Conservation (phyloP, 2,329 filamentous ascomycete species). For the Nemania sp. region DNA sequence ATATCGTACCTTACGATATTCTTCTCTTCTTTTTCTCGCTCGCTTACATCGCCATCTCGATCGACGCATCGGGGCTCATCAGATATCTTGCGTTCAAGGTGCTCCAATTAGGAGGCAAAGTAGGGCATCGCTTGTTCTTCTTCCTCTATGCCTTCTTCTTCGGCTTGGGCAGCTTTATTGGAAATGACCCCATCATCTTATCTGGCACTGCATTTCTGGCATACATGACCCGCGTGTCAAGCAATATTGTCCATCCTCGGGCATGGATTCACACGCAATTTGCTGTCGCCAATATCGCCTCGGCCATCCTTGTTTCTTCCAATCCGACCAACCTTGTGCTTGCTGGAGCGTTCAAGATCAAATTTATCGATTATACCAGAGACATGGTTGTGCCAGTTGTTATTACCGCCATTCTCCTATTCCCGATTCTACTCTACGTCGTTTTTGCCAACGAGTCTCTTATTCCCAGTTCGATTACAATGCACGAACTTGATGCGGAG, state of each 20-base stretch:
- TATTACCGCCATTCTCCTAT: conserved; percentile 74
- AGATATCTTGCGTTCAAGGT: conserved; percentile 78
- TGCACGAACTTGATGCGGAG: conserved; percentile 74
- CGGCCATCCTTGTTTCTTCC: conserved; percentile 80
- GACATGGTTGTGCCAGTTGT: conserved; percentile 81
- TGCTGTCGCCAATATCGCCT: conserved; percentile 77
- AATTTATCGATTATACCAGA: conserved; percentile 79
- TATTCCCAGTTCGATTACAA: conserved; percentile 74
- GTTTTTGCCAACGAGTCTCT: conserved; percentile 73
- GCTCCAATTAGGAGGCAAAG: conserved; percentile 73
- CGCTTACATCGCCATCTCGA: conserved; percentile 82
- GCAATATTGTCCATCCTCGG: conserved; percentile 76
- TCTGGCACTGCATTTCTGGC: conserved; percentile 80
- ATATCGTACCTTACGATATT: conserved; percentile 77
- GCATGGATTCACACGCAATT: conserved; percentile 82
- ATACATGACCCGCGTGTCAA: conserved; percentile 81
- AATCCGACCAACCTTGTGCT: conserved; percentile 83
- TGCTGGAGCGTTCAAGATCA: conserved; percentile 77
- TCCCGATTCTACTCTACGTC: conserved; percentile 76
- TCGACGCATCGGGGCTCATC: conserved; percentile 80
- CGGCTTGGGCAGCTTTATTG: conserved; percentile 73
- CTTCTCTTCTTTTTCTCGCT: conserved; percentile 80
- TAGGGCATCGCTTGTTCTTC: conserved; percentile 76
- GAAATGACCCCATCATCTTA: conserved; percentile 80
- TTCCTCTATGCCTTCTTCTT: conserved; percentile 82